A percentile compares a stretch with the other conserved stretches of the same genome.
Conservation (phyloP, 495 filamentous ascomycete genomes). For the Chaetomidium leptoderma region DNA sequence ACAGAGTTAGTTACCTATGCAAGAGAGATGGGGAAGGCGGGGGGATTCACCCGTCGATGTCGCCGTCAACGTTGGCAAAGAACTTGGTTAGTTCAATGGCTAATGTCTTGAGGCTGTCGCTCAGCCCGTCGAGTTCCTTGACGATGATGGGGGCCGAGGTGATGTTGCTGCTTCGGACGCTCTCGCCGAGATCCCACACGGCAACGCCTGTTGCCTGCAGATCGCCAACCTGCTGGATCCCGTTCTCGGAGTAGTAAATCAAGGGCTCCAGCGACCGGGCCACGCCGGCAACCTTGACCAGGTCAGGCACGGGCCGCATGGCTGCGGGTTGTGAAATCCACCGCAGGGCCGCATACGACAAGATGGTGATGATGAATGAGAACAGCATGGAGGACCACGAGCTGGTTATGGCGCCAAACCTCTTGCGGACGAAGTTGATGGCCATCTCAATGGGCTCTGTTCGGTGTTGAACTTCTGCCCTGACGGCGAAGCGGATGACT, state of each 20-base stretch:
- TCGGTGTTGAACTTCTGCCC: constrained; percentile 81
- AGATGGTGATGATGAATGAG: constrained; percentile 50
- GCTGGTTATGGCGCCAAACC: constrained; percentile 53
- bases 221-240: constrained; percentile 74
- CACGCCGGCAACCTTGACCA: constrained; percentile 83
- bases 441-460: constrained; percentile 77
- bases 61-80: constrained; percentile 86
- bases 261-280: constrained; percentile 86
- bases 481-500: constrained; percentile 84
- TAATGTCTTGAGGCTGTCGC: constrained; percentile 74
- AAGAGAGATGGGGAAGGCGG: too few species aligned
- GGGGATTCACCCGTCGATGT: constrained; percentile 63
- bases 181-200: constrained; percentile 89
- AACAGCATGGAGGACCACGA: constrained; percentile 62
- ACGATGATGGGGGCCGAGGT: constrained; percentile 82
- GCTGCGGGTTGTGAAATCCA: constrained; percentile 62
- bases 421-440: constrained; percentile 58
- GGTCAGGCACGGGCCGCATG: constrained; percentile 70
- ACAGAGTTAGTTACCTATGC: constrained; percentile 7
- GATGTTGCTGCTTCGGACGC: constrained; percentile 82
- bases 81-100: constrained; percentile 79
- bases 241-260: constrained; percentile 88
- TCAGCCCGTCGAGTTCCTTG: constrained; percentile 73
- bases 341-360: constrained; percentile 58
- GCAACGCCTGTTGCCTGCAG: constrained; percentile 85